Base-by-base conservation (phyloP, 2,329 filamentous ascomycete species). In the Lithohypha guttulata region DNA sequence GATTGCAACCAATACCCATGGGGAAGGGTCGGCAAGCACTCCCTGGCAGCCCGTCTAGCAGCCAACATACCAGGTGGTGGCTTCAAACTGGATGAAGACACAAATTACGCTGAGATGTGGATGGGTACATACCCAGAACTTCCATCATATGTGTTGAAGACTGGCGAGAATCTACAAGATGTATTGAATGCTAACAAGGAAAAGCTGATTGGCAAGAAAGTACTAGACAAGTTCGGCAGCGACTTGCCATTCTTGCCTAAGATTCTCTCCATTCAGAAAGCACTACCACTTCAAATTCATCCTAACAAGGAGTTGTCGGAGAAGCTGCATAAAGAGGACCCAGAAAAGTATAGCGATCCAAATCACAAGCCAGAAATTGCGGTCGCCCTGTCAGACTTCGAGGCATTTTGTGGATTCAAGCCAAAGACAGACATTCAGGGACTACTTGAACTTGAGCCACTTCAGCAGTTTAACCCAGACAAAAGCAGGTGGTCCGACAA, bases 291-390 rank as follows among this genome's bases (percentile, higher is more conserved):
- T 2, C 81, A 86, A 54, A 69, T 85, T 10, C 81, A 86, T 47
- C 81, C 81, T 21, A 73, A 85, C 61, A 82, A 80, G 52, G 63
- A 71, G 0, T 68, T 85, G 1, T 72, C 81, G 0, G 60, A 68
- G 6, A 68, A 76, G 50, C 67, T 85, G 2, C 79, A 85, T 59
- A 55, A 69, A 39, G 56, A 74, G 47, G 68, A 84, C 39, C 79
- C 81, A 0, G 59, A 73, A 2, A 70, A 75, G 42, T 86, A 81
- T 56, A 73, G 72, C 1, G 81, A 87, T 48, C 62, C 71, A 2
- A 86, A 86, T 56, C 81, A 86, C 64, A 86, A 86, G 59, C 81
- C 82, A 1, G 81, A 87, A 54, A 86, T 87, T 38, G 81, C 81
- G 1, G 64, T 87, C 1, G 81, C 81, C 0, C 60, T 86, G 1